Evolutionary conservation across 805 yeast genomes (phyloP).

Genomic region (Helenozyma baotianmanensis): DNA sequence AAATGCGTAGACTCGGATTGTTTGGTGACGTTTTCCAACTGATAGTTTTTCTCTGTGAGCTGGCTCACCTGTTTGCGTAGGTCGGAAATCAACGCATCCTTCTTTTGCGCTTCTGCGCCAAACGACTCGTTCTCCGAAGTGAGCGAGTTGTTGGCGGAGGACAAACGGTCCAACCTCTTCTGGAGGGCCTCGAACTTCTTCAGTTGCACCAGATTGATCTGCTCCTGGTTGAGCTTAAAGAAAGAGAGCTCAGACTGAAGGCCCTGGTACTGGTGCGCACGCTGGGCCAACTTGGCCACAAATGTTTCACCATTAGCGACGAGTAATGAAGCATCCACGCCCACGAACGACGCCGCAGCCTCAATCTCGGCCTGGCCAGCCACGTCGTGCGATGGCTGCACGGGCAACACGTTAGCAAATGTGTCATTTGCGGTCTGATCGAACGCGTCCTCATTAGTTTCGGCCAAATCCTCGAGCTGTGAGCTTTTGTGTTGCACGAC

Average conservation of each 20-base stretch:
- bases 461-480: constrained; percentile 10
- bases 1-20: constrained; percentile 4
- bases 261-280: constrained; percentile 26
- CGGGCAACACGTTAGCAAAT: constrained; percentile 4
- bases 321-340: constrained; percentile 18
- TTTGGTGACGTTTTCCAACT: constrained; percentile 13
- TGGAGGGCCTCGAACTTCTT: constrained; percentile 19
- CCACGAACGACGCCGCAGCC: constrained; percentile 24
- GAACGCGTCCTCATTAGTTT: constrained; percentile 13
- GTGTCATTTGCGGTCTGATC: constrained; percentile 15
- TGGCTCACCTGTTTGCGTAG: constrained; percentile 13
- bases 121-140: constrained; percentile 15
- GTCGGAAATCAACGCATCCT: constrained; percentile 11
- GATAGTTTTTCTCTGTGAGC: constrained; percentile 14
- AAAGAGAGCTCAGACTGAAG: constrained; percentile 28
- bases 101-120: constrained; percentile 6
- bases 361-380: constrained; percentile 7
- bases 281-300: constrained; percentile 19
- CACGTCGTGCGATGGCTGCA: not conserved
- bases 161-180: constrained; percentile 16
- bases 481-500: constrained; percentile 10
- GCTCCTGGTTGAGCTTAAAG: constrained; percentile 33
- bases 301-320: constrained; percentile 10
- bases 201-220: constrained; percentile 21
- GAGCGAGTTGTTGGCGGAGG: constrained; percentile 21